Base-by-base conservation (phyloP, 2,329 filamentous ascomycete genomes). In the Pseudogymnoascus sp. region DNA sequence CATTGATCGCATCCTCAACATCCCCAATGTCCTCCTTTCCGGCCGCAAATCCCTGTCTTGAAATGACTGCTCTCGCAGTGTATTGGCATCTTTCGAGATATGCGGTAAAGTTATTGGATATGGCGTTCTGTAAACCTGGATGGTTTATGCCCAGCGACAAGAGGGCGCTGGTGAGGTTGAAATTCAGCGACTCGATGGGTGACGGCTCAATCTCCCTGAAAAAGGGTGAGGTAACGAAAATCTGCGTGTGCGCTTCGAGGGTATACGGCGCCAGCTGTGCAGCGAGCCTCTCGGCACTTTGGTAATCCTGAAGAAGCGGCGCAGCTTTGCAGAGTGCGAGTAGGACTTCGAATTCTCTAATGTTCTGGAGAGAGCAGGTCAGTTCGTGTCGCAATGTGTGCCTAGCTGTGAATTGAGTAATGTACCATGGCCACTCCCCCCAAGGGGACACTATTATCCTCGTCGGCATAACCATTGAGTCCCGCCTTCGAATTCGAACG, bases 291-390 rank as follows among this genome's bases (percentile, higher is more conserved):
- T 89, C 83, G 26, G 91, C 92, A 69, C 88, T 87, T 62, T 89
- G 83, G 39, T 77, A 73, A 48, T 83, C 85, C 58, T 85, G 80
- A 23, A 97, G 79, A 21, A 84, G 81, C 3, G 90, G 87, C 3
- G 92, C 90, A 59, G 92, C 90, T 74, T 92, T 92, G 77, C 92
- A 97, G 23, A 99, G 79, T 41, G 94, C 90, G 23, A 97, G 76
- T 23, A 99, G 80, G 59, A 95, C 89, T 72, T 99, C 92, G 66
- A 96, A 86, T 77, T 99, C 95, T 68, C 89, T 86, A 59, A 92
- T 84, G 59, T 86, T 89, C 90, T 95, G 4, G 26, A 10, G n/a
- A 18, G 71, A 19, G 55, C 52, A 19, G 28, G 59, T 48, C 61
- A 37, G 63, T 68, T 68, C 58, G 67, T 62, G 60, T 23, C 45